Conservation (phyloP, 495 filamentous ascomycete genomes). For the Coniosporium apollinis region DNA sequence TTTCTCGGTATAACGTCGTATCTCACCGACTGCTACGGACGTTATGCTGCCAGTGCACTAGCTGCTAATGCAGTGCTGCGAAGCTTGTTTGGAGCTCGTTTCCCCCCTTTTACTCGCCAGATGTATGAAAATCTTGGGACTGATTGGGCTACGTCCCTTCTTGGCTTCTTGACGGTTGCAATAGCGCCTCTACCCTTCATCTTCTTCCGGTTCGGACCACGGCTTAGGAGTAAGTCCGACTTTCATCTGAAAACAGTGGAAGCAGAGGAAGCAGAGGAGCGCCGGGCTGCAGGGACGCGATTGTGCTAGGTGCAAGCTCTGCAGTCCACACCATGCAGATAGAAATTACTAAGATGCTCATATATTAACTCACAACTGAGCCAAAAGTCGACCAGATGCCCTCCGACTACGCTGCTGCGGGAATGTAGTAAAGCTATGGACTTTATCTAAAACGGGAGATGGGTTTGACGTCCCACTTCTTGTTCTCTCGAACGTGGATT, state of each 20-base stretch:
- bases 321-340: too few species aligned
- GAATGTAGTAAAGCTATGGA: too few species aligned
- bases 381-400: too few species aligned
- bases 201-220: constrained; percentile 53
- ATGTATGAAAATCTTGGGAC: constrained; percentile 28
- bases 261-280: neutral
- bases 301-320: too few species aligned
- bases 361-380: too few species aligned
- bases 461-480: too few species aligned
- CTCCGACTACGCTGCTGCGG: too few species aligned
- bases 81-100: constrained; percentile 25
- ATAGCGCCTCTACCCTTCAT: constrained; percentile 55
- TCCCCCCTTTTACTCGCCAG: constrained; percentile 18
- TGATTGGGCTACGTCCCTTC: constrained; percentile 44
- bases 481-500: too few species aligned
- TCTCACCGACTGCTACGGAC: constrained; percentile 45
- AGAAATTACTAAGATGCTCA: too few species aligned
- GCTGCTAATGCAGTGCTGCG: constrained; percentile 32
- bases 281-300: too few species aligned
- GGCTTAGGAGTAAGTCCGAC: constrained; percentile 25
- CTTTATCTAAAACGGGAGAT: too few species aligned
- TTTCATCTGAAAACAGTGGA: constrained; percentile 1
- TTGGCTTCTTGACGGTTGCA: constrained; percentile 44
- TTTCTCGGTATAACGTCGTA: constrained; percentile 38
- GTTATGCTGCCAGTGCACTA: constrained; percentile 37